Conservation (phyloP, 495 filamentous ascomycete genomes). For the Penicillium lividum region DNA sequence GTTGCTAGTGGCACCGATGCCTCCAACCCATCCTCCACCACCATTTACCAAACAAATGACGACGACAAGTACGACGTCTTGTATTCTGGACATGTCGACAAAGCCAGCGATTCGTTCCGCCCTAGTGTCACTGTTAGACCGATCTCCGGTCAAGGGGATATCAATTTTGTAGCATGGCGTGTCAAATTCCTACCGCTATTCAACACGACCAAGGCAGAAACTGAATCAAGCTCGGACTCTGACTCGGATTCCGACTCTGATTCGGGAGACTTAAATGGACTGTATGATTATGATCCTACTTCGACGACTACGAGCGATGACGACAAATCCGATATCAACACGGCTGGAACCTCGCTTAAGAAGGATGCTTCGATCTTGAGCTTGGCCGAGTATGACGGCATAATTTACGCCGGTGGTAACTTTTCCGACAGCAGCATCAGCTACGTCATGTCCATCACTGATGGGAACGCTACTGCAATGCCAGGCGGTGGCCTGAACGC, state of each 20-base stretch:
- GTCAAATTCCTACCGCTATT: conserved; percentile 74
- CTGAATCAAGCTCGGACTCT: neutral
- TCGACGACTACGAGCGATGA: conserved; percentile 61
- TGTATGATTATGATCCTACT: conserved; percentile 85
- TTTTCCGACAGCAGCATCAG: conserved; percentile 66
- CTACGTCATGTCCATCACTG: conserved; percentile 76
- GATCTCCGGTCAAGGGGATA: conserved; percentile 60
- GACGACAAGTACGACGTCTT: conserved; percentile 94
- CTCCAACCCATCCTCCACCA: conserved; percentile 42
- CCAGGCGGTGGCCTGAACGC: conserved; percentile 77
- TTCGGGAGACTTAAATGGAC: conserved; percentile 72
- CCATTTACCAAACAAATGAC: conserved; percentile 83
- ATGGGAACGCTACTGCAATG: conserved; percentile 59
- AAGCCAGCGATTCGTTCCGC: conserved; percentile 69
- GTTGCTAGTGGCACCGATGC: conserved; percentile 54
- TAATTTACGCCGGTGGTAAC: conserved; percentile 79
- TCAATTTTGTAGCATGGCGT: conserved; percentile 82
- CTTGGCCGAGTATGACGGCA: conserved; percentile 57
- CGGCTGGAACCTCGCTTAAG: conserved; percentile 67
- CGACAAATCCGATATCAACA: conserved; percentile 68
- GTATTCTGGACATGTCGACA: conserved; percentile 81
- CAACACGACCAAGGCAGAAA: conserved; percentile 44
- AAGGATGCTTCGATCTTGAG: conserved; percentile 64
- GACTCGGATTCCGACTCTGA: conserved; percentile 9
- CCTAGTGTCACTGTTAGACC: conserved; percentile 81